Conservation (phyloP, 441 rosid species). For the Mallotus repandus region DNA sequence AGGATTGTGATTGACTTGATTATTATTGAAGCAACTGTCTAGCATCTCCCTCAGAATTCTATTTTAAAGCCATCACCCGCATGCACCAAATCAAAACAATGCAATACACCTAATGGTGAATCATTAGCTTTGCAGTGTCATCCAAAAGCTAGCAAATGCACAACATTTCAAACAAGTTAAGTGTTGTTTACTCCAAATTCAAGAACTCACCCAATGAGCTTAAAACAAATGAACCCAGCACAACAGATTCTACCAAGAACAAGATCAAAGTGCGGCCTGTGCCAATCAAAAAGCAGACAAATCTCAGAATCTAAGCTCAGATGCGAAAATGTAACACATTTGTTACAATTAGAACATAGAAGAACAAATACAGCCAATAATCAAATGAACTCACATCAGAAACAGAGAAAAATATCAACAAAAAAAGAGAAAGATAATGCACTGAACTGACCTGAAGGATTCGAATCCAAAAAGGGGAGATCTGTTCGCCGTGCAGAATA, state of each 20-base stretch:
- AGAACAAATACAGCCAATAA: neutral
- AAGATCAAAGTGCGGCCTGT: slow-evolving; percentile 2
- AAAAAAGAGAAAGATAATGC: neutral
- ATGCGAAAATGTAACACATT: neutral
- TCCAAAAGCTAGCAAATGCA: neutral
- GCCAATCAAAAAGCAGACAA: slow-evolving; percentile 3
- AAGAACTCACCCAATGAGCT: neutral
- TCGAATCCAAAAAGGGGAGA: no score
- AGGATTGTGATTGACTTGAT: slow-evolving; percentile 3
- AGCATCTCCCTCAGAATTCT: slow-evolving; percentile 3
- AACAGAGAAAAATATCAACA: neutral
- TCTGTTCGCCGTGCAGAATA: no score
- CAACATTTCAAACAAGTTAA: neutral
- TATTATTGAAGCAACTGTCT: neutral
- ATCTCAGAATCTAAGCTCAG: neutral
- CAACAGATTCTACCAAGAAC: neutral
- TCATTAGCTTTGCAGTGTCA: neutral
- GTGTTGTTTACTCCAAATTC: neutral
- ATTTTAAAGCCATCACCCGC: neutral
- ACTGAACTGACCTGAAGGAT: slow-evolving; percentile 4
- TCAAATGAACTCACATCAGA: neutral
- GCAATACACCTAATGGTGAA: neutral
- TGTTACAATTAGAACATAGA: neutral
- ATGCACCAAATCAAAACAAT: slow-evolving; percentile 5
- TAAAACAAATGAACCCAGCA: neutral